Evolutionary conservation across 805 yeast genomes (phyloP).

Genomic region (Pichia occidentalis): DNA sequence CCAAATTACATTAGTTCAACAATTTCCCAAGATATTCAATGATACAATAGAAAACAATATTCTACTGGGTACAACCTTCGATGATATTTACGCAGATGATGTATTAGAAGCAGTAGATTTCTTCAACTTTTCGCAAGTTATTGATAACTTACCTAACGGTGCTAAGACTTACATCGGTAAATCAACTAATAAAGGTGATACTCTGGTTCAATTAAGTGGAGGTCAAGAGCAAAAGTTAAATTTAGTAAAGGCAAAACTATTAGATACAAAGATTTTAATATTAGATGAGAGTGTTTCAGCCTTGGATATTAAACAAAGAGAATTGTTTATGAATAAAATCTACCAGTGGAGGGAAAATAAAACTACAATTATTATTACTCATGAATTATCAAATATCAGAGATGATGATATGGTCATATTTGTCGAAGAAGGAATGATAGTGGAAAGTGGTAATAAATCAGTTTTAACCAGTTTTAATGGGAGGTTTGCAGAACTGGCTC

Average conservation of each 20-base stretch:
- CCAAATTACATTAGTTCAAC: slow-evolving; percentile 70
- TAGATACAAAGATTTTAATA: slow-evolving; percentile 69
- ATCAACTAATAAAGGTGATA: slow-evolving; percentile 1
- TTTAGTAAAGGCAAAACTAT: slow-evolving; percentile 71
- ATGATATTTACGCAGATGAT: slow-evolving; percentile 24
- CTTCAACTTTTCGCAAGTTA: slow-evolving; percentile 45
- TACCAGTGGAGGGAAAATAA: slow-evolving; percentile 55
- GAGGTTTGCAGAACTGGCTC: slow-evolving; percentile 14
- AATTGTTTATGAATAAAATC: slow-evolving; percentile 42
- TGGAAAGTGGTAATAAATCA: slow-evolving; percentile 36
- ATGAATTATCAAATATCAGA: slow-evolving; percentile 56
- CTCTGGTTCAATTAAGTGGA: slow-evolving; percentile 57
- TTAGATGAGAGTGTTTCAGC: slow-evolving; percentile 88
- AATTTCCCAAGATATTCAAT: slow-evolving; percentile 58
- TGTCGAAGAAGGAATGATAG: slow-evolving; percentile 53
- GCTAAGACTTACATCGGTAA: slow-evolving; percentile 41
- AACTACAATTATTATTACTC: slow-evolving; percentile 80
- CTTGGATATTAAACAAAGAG: slow-evolving; percentile 50
- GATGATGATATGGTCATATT: slow-evolving; percentile 48
- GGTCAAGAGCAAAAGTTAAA: slow-evolving; percentile 87
- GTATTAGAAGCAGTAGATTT: slow-evolving; percentile 42
- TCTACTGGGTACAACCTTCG: slow-evolving; percentile 19
- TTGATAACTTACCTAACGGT: slow-evolving; percentile 47
- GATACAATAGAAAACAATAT: slow-evolving; percentile 61
- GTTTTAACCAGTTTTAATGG: slow-evolving; percentile 25